Percentiles rank a stretch among this genome's conserved stretches.
Evolutionary conservation across 257 asterid genomes (phyloP).

Genomic region (Ophiorrhiza pumila): DNA sequence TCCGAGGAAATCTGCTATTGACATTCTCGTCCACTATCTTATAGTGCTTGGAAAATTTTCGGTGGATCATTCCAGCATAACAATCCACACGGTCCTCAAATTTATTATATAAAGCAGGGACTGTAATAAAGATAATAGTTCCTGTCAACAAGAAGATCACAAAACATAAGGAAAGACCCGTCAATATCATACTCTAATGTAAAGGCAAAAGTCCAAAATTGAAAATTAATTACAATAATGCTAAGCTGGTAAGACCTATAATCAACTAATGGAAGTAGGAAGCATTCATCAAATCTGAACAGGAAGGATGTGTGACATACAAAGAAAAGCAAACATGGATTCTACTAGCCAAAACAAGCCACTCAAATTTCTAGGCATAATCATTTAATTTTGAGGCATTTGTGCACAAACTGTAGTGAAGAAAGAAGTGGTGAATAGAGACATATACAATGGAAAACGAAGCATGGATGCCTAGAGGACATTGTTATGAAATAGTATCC

Average conservation of each 20-base stretch:
- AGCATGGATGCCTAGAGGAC: neutral
- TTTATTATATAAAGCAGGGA: constrained; percentile 73
- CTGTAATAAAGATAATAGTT: constrained; percentile 52
- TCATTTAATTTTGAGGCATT: neutral
- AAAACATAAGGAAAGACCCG: neutral
- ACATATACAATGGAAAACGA: neutral
- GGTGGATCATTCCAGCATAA: constrained; percentile 61
- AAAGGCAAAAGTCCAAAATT: neutral
- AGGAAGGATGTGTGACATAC: neutral
- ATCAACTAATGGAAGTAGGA: neutral
- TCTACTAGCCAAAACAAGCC: neutral
- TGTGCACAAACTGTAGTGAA: neutral
- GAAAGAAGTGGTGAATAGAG: neutral
- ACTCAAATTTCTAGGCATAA: neutral
- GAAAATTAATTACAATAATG: neutral
- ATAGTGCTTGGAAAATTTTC: constrained; percentile 65
- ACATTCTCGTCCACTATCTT: constrained; percentile 76
- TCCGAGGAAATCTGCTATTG: constrained; percentile 62
- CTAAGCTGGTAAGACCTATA: neutral
- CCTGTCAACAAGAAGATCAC: constrained; percentile 46
- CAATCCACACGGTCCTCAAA: constrained; percentile 63
- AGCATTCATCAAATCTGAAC: neutral
- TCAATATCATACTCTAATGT: neutral
- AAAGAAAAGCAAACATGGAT: neutral
- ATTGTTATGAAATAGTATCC: neutral